phyloP scores from a whole-genome alignment of 2,329 filamentous ascomycete species.

The Alternaria sp. region DNA sequence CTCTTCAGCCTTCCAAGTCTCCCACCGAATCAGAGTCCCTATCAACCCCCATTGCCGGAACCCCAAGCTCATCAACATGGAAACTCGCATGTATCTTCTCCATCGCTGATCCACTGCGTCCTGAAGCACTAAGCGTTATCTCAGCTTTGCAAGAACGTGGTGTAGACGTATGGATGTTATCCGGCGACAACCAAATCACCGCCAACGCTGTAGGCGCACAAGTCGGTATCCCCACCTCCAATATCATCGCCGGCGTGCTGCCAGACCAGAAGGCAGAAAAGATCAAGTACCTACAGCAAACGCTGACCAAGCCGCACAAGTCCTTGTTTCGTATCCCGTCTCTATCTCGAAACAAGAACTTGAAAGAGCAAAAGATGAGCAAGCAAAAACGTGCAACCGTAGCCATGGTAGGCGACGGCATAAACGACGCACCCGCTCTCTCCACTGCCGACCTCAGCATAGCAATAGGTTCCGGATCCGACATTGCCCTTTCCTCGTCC shows the following conservation, averaged over 20 bases:
- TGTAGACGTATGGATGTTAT: slow-evolving; percentile 88
- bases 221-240: slow-evolving; percentile 75
- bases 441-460: slow-evolving; percentile 84
- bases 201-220: slow-evolving; percentile 79
- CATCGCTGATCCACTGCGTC: slow-evolving; percentile 81
- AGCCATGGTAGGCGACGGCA: slow-evolving; percentile 87
- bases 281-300: slow-evolving; percentile 62
- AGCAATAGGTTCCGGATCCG: slow-evolving; percentile 80
- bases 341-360: background rate
- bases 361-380: background rate
- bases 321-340: slow-evolving; percentile 29
- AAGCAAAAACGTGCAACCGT: slow-evolving; percentile 64
- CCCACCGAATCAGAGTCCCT: slow-evolving; percentile 2
- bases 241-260: slow-evolving; percentile 87
- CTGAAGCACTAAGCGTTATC: slow-evolving; percentile 74
- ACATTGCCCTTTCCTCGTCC: slow-evolving; percentile 83
- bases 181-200: slow-evolving; percentile 88
- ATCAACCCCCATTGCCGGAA: slow-evolving; percentile 2
- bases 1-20: background rate
- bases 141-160: slow-evolving; percentile 69
- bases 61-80: slow-evolving; percentile 33
- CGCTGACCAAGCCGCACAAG: slow-evolving; percentile 35
- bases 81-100: slow-evolving; percentile 72
- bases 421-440: slow-evolving; percentile 85
- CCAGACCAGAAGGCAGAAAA: slow-evolving; percentile 83